These are phyloP conservation scores for Malus asiatica DNA, from an alignment of 306 rosid genomes.

Conservation along the genomic window DNA sequence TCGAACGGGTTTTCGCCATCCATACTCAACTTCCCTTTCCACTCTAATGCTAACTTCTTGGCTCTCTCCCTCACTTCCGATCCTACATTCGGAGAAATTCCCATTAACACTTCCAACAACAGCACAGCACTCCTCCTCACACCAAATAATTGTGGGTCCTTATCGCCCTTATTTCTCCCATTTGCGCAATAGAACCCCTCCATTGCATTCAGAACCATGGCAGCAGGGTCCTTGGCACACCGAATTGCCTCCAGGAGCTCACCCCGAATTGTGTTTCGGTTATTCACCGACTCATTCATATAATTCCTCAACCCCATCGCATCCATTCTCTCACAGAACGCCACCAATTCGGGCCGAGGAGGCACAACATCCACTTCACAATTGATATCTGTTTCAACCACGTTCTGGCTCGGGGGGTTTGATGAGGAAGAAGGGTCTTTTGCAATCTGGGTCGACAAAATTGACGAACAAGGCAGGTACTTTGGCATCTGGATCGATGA, in stretches of 20 bases:
- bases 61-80: conserved; percentile 42
- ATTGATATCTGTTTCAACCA: background rate
- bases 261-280: conserved; percentile 23
- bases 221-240: conserved; percentile 40
- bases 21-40: conserved; percentile 36
- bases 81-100: conserved; percentile 25
- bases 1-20: conserved; percentile 26
- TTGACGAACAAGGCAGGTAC: conserved; percentile 7
- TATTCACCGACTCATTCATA: conserved; percentile 18
- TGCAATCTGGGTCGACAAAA: background rate
- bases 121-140: conserved; percentile 45
- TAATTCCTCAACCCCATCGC: conserved; percentile 55
- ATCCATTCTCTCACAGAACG: conserved; percentile 54
- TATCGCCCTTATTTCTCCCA: conserved; percentile 2
- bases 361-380: background rate
- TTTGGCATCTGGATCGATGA: background rate
- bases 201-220: conserved; percentile 53
- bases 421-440: conserved; percentile 15
- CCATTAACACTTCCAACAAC: conserved; percentile 48
- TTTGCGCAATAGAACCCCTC: conserved; percentile 34
- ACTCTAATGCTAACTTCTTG: conserved; percentile 35
- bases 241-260: conserved; percentile 49
- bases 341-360: conserved; percentile 37
- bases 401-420: conserved; percentile 2
- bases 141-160: conserved; percentile 20